Conservation (phyloP, 2,329 filamentous ascomycete species). For the Colletotrichum chrysophilum region DNA sequence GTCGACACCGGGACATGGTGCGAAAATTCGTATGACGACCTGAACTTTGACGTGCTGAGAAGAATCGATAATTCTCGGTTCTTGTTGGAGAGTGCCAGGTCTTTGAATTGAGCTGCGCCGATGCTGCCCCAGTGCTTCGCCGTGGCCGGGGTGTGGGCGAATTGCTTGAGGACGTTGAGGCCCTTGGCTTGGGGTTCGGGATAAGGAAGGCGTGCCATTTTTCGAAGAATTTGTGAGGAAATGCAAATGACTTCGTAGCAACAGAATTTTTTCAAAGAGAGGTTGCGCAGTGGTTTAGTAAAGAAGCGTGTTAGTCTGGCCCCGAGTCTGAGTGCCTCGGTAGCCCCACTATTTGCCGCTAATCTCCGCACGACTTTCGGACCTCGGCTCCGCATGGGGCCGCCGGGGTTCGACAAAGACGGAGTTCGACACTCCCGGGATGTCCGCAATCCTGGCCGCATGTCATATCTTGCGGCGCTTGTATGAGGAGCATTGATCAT, state of each 20-base stretch:
- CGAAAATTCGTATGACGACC: not conserved
- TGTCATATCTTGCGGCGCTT: not conserved
- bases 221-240: too few species aligned
- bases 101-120: not conserved
- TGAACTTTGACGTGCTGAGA: not conserved
- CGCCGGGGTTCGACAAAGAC: not conserved
- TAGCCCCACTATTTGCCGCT: not conserved
- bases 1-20: not conserved
- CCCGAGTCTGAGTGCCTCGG: not conserved
- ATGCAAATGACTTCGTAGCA: too few species aligned
- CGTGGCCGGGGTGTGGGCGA: not conserved
- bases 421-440: not conserved
- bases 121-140: not conserved
- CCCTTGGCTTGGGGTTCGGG: not conserved
- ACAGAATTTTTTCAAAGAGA: too few species aligned
- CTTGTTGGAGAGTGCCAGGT: not conserved
- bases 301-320: not conserved
- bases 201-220: not conserved
- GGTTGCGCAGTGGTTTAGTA: not conserved
- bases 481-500: accelerated
- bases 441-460: not conserved
- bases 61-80: not conserved
- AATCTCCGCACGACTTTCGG: not conserved
- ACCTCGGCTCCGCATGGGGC: not conserved
- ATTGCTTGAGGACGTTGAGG: not conserved